These are phyloP conservation scores for Pythium pyrilobum DNA, from an alignment of 352 stramenopile species.

Conservation along the genomic window DNA sequence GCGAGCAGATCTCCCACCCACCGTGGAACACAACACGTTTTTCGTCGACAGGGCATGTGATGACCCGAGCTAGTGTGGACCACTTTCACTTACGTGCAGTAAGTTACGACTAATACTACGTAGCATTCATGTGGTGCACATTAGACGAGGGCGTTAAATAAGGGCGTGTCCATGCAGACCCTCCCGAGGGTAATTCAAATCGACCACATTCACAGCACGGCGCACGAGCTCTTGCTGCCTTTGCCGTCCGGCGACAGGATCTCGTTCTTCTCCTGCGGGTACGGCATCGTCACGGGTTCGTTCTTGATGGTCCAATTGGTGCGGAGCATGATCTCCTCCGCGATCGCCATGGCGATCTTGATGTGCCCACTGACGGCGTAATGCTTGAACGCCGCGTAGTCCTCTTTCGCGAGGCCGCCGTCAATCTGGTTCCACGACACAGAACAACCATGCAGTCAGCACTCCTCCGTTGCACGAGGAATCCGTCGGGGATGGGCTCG, in stretches of 20 bases:
- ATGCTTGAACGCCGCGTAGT: constrained; percentile 80
- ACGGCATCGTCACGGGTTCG: constrained; percentile 58
- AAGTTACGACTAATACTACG: no score
- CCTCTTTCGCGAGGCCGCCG: constrained; percentile 49
- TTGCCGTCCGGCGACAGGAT: constrained; percentile 67
- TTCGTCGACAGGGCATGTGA: background rate
- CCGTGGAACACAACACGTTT: no score
- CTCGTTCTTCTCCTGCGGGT: constrained; percentile 71
- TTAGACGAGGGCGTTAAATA: constrained; percentile 1
- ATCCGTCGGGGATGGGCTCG: background rate
- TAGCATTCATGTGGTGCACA: constrained; percentile 6
- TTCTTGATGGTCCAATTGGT: constrained; percentile 60
- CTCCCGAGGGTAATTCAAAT: no score
- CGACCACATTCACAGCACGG: constrained; percentile 21
- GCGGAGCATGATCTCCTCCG: constrained; percentile 61
- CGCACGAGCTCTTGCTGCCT: constrained; percentile 29
- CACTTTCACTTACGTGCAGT: no score
- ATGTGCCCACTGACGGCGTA: constrained; percentile 80
- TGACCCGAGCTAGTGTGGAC: background rate
- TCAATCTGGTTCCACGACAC: constrained; percentile 34
- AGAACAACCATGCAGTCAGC: background rate
- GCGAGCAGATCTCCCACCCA: no score
- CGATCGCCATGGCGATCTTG: constrained; percentile 72
- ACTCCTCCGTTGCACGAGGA: background rate
- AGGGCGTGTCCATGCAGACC: background rate